Evolutionary conservation across 768 basidiomycete species (phyloP).

Genomic region (Russula emetica): DNA sequence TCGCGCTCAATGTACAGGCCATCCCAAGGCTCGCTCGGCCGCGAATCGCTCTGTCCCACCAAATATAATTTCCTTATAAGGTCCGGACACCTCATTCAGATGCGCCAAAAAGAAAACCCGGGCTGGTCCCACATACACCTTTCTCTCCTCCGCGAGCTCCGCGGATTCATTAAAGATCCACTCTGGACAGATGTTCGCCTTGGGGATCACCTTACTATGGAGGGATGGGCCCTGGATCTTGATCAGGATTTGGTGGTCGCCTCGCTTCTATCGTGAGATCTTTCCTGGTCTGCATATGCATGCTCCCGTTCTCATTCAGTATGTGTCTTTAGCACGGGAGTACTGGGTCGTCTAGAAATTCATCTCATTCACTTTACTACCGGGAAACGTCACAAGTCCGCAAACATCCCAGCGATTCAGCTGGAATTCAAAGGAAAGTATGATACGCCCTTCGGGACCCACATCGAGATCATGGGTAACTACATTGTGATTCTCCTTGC

Average conservation of each 20-base stretch:
- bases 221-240: slow-evolving; percentile 14
- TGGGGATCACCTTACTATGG: slow-evolving; percentile 29
- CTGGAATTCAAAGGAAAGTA: slow-evolving; percentile 12
- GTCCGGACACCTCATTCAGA: slow-evolving; percentile 16
- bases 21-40: neutral
- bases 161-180: neutral
- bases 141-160: neutral
- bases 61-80: neutral
- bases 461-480: slow-evolving; percentile 8
- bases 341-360: neutral
- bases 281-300: neutral
- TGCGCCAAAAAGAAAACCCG: neutral
- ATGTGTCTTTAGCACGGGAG: neutral
- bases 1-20: neutral
- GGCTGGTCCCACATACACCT: slow-evolving; percentile 17
- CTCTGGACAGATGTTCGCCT: slow-evolving; percentile 7
- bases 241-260: slow-evolving; percentile 15
- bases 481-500: slow-evolving; percentile 18
- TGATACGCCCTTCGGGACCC: neutral
- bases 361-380: slow-evolving; percentile 6
- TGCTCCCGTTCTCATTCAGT: neutral
- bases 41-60: neutral
- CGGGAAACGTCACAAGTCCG: neutral
- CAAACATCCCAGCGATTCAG: neutral
- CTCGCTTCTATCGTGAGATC: slow-evolving; percentile 9